phyloP scores from a whole-genome alignment of 2,329 filamentous ascomycete genomes.

The Didymella keratinophila region DNA sequence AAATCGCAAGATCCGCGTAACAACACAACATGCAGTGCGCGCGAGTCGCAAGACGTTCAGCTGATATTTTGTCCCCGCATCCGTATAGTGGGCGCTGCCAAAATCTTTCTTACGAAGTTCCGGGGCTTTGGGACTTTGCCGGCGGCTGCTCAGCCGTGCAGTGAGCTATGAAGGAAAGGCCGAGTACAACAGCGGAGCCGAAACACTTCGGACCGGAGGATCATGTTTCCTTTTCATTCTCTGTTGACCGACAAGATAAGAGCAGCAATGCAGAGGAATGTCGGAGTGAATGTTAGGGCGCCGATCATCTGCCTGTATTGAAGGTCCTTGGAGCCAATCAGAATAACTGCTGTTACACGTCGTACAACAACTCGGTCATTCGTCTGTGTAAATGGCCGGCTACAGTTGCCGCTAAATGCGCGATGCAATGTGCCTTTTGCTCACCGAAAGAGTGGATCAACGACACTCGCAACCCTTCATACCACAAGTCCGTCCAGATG shows the following conservation, averaged over 20 bases:
- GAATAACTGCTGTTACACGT: slow-evolving; percentile 7
- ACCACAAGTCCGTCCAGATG: neutral
- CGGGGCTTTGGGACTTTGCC: slow-evolving; percentile 18
- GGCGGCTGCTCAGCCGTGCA: slow-evolving; percentile 11
- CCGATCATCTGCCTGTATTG: slow-evolving; percentile 12
- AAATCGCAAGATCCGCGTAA: neutral
- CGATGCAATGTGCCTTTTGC: slow-evolving; percentile 10
- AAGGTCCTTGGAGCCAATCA: slow-evolving; percentile 27
- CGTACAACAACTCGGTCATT: slow-evolving; percentile 27
- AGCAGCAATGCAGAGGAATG: slow-evolving; percentile 3
- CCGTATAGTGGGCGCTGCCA: slow-evolving; percentile 14
- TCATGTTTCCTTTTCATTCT: neutral
- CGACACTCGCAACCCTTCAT: slow-evolving; percentile 1
- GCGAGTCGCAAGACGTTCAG: slow-evolving; percentile 22
- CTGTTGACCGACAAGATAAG: slow-evolving; percentile 9
- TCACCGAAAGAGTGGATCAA: slow-evolving; percentile 12
- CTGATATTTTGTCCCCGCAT: slow-evolving; percentile 21
- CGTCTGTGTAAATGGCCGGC: slow-evolving; percentile 25
- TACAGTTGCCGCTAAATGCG: slow-evolving; percentile 17
- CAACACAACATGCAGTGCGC: slow-evolving; percentile 2
- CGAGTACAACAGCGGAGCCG: slow-evolving; percentile 22
- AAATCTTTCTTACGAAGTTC: slow-evolving; percentile 4
- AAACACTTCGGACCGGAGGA: slow-evolving; percentile 3
- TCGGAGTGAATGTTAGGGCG: slow-evolving; percentile 29
- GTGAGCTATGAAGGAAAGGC: slow-evolving; percentile 12